A percentile compares a stretch with the other conserved stretches of the same genome.
Evolutionary conservation across 306 rosid genomes (phyloP).

Genomic region (Cucurbita maxima): DNA sequence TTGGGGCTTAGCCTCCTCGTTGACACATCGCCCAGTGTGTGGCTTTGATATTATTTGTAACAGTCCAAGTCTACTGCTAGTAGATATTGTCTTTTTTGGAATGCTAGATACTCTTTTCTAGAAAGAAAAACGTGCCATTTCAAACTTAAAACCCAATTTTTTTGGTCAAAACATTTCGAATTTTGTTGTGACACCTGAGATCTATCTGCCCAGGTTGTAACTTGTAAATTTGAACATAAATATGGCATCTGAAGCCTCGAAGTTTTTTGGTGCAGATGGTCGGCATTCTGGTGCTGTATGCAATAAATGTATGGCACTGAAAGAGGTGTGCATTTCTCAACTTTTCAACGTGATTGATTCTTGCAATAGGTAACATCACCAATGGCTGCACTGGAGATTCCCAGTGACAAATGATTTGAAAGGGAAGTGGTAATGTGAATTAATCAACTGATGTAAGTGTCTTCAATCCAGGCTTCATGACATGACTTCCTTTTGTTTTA

Average conservation of each 20-base stretch:
- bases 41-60: no score
- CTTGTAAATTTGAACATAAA: not conserved
- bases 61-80: no score
- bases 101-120: not conserved
- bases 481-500: slow-evolving; percentile 8
- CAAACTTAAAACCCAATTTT: not conserved
- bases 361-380: not conserved
- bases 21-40: no score
- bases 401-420: slow-evolving; percentile 3
- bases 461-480: not conserved
- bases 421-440: slow-evolving; percentile 5
- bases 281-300: not conserved
- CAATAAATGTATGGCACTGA: not conserved
- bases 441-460: not conserved
- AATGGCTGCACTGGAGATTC: not conserved
- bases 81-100: fast-evolving
- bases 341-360: slow-evolving; percentile 2
- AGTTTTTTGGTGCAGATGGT: not conserved
- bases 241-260: not conserved
- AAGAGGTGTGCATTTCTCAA: not conserved
- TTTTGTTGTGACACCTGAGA: not conserved
- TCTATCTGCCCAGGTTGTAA: not conserved
- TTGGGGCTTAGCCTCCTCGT: no score
- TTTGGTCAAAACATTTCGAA: not conserved
- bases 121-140: not conserved